Base-by-base conservation (phyloP, 345 rosid species). In the Cardamine chenopodiifolia region DNA sequence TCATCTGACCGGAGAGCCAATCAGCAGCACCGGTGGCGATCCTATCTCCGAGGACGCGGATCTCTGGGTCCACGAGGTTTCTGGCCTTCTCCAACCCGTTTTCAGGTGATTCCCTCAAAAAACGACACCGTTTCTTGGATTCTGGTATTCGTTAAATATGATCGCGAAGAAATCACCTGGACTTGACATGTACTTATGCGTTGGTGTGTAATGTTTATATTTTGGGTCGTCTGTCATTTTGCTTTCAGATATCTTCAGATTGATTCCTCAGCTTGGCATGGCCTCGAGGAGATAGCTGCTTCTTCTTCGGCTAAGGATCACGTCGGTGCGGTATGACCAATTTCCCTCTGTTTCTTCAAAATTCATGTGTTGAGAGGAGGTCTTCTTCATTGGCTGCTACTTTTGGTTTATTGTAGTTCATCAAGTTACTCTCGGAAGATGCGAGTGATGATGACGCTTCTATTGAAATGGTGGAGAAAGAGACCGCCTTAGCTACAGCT, bases 71-170 rank as follows among this genome's bases (percentile, higher is more conserved):
- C 85, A 89, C 70, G 82, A 90, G 61, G 75, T 71, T 48, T 88
- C 91, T 22, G 93, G 88, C 37, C 82, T 95, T 37, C 97, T 95
- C 70, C 97, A 88, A 22, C 93, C 97, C 48, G 81, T 95, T 80
- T 87, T 92, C 84, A 92, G 88, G 99, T 92, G 48, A 32, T 64
- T 22, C 52, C 3, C 19, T 20, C 23, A 1, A 25, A 25, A 63
- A 39, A 18, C 6, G 4, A 19, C 56, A 9, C 32, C 40, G 52
- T 54, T 59, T 56, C 7, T 4, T 47, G 3, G 37, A 53, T 45
- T 56, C 4, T 8, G 35, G 3, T 25, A 13, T 31, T 44, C 9
- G 15, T 64, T 55, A 31, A 45, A 8, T 34, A 42, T 55, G 63
- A 37, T 57, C 39, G 23, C 12, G 20, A 68, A 17, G 29, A 62